Evolutionary conservation across 2,329 filamentous ascomycete genomes (phyloP), one percentile per base, ranked within the genome.

Genomic region (Cercospora sesami): DNA sequence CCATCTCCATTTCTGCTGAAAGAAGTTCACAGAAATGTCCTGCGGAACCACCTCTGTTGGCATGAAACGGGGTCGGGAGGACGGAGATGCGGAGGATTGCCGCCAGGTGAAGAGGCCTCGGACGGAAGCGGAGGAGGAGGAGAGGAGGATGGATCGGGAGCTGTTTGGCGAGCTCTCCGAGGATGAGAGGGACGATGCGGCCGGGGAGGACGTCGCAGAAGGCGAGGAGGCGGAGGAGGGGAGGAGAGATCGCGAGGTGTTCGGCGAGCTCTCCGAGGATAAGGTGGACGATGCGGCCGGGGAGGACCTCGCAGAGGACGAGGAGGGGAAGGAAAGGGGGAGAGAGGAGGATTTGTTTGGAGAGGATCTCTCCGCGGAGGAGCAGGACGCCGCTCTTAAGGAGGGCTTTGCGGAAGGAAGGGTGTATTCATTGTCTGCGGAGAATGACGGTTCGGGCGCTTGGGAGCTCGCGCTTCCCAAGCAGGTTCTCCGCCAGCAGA

Each of bases 21-120:
- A 59, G 55, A 59, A 59, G 55, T 31, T 59, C 55, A 59, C 55
- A 59, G 55, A 33, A 36, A 59, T 59, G 31, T 33, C 31, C 16
- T 18, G 14, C 16, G 30, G 30, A 36, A 28, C 30, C 28, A 18
- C 28, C 18, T 31, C 28, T n/a, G 55, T 18, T 59, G 55, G 55
- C 28, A 36, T 21, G 55, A 36, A 59, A 59, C 55, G 55, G 31
- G 55, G 55, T 59, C 55, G 55, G 21, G 23, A 55, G 48, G 23
- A 28, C 16, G 48, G 48, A n/a, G 48, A 55, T 14, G 18, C 21
- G 45, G 48, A 26, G 48, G 23, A 55, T n/a, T 23, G 2, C 23
- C 48, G 48, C 48, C 12, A n/a, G 48, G 48, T 28, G 48, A 55
- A 55, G 23, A 55, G 14, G 23, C 23, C 12, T 55, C 48, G 48